phyloP scores from a whole-genome alignment of 352 stramenopile genomes.

The Globisporangium ultimum region DNA sequence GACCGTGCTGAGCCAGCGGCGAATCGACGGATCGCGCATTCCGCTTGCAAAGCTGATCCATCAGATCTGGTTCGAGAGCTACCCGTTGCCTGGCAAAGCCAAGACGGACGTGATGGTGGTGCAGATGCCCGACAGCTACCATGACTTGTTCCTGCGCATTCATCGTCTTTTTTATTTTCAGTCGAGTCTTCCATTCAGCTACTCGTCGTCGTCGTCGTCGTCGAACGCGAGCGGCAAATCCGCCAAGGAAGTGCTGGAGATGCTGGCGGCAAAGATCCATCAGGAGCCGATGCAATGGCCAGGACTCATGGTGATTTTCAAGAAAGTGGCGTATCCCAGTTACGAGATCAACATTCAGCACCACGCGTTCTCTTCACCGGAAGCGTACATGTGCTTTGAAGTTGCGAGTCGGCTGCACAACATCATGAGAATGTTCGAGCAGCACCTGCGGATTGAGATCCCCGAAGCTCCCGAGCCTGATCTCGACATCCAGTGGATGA shows the following conservation, averaged over 20 bases:
- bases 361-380: constrained; percentile 39
- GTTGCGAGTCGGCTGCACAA: constrained; percentile 53
- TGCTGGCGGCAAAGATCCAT: constrained; percentile 26
- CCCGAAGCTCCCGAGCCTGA: constrained; percentile 34
- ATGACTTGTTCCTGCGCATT: constrained; percentile 61
- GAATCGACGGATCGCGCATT: constrained; percentile 70
- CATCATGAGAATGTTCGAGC: constrained; percentile 43
- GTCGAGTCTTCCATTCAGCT: constrained; percentile 24
- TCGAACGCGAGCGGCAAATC: constrained; percentile 11
- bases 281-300: constrained; percentile 65
- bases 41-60: constrained; percentile 59
- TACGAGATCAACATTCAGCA: constrained; percentile 34
- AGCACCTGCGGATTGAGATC: constrained; percentile 31
- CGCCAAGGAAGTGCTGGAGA: constrained; percentile 17
- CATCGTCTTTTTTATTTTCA: constrained; percentile 77
- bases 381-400: constrained; percentile 69
- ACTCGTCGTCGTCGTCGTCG: constrained; percentile 4
- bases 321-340: constrained; percentile 55
- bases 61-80: constrained; percentile 46
- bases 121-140: constrained; percentile 32
- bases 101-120: constrained; percentile 47
- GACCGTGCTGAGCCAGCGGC: constrained; percentile 53
- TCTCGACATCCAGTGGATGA: constrained; percentile 45
- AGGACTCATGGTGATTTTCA: constrained; percentile 70
- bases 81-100: constrained; percentile 28